Conservation (phyloP, 2,329 filamentous ascomycete species). For the Trichoderma polysporum region DNA sequence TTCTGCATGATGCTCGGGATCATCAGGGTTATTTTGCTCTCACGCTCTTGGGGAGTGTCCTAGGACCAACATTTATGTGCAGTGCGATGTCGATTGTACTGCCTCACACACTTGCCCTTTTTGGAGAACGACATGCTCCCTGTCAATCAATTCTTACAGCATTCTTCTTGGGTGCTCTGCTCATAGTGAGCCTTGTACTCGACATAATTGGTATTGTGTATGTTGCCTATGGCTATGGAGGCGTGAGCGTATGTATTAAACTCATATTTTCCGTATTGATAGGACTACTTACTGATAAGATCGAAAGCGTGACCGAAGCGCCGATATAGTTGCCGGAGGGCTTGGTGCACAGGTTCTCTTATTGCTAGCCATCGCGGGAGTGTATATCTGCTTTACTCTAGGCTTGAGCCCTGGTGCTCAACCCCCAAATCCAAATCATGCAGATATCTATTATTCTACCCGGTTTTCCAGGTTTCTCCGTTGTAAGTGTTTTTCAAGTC, state of each 20-base stretch:
- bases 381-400: slow-evolving; percentile 43
- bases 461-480: slow-evolving; percentile 46
- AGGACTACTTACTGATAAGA: slow-evolving; percentile 21
- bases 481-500: slow-evolving; percentile 36
- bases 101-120: slow-evolving; percentile 48
- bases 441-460: slow-evolving; percentile 42
- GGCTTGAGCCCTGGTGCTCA: slow-evolving; percentile 40
- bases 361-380: slow-evolving; percentile 40
- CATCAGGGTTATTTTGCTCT: slow-evolving; percentile 43
- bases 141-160: slow-evolving; percentile 37
- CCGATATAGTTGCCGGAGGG: slow-evolving; percentile 44
- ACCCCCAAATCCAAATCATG: slow-evolving; percentile 40
- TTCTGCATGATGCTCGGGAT: slow-evolving; percentile 38
- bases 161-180: slow-evolving; percentile 36
- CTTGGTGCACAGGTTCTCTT: slow-evolving; percentile 45
- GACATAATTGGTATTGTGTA: slow-evolving; percentile 44
- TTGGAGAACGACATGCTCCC: slow-evolving; percentile 44
- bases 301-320: slow-evolving; percentile 35
- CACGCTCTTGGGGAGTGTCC: slow-evolving; percentile 46
- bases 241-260: slow-evolving; percentile 36
- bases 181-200: slow-evolving; percentile 37
- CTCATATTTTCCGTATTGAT: no score
- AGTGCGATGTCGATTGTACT: slow-evolving; percentile 45
- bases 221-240: slow-evolving; percentile 36
- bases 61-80: slow-evolving; percentile 48